Percentiles rank a stretch among this genome's conserved stretches.
Evolutionary conservation across 2,329 filamentous ascomycete species (phyloP).

Genomic region (Pseudogymnoascus sp.): DNA sequence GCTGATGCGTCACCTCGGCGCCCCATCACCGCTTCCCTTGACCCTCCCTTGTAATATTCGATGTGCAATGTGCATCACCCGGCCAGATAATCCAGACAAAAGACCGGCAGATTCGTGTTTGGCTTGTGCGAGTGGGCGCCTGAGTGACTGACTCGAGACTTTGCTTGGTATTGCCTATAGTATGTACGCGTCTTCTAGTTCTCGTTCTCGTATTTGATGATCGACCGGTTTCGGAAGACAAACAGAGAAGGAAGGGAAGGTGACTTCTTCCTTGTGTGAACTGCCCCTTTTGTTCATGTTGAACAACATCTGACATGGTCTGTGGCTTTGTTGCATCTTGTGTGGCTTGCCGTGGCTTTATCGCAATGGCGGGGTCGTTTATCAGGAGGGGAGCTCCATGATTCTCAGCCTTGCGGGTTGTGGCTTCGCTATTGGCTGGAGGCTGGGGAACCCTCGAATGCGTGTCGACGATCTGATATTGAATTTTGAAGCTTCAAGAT

Average conservation of each 20-base stretch:
- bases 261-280: background rate
- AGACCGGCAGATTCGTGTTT: background rate
- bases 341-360: background rate
- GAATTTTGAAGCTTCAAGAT: background rate
- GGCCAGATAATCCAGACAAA: background rate
- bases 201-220: background rate
- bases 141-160: background rate
- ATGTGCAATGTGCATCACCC: background rate
- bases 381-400: background rate
- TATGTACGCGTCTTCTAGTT: background rate
- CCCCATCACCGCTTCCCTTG: background rate
- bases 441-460: background rate
- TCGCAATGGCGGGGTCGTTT: conserved; percentile 2
- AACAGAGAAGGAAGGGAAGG: background rate
- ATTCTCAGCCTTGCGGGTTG: background rate
- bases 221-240: background rate
- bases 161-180: background rate
- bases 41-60: background rate
- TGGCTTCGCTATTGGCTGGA: background rate
- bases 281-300: background rate
- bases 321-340: background rate
- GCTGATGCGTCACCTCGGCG: background rate
- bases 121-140: background rate
- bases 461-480: background rate
- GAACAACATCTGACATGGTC: background rate